phyloP scores from a whole-genome alignment of 495 filamentous ascomycete genomes.

The Tuber melanosporum region DNA sequence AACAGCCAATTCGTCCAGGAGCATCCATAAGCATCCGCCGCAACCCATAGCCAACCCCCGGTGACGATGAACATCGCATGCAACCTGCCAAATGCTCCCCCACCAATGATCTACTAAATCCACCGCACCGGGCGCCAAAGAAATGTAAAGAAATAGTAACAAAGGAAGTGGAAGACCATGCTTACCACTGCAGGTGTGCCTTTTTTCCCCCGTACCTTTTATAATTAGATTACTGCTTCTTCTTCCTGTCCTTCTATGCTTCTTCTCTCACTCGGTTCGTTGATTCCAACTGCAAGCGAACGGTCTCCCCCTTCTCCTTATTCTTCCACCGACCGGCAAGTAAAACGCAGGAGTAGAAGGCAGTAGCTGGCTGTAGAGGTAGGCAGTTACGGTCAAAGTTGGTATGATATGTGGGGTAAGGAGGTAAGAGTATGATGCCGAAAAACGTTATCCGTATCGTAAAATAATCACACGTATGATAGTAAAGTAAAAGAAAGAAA shows the following conservation, averaged over 20 bases:
- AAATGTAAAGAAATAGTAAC: slow-evolving; percentile 15
- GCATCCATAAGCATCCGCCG: background rate
- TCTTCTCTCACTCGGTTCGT: slow-evolving; percentile 16
- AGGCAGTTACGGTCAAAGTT: background rate
- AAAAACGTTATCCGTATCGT: background rate
- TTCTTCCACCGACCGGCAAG: slow-evolving; percentile 17
- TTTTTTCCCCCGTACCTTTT: slow-evolving; percentile 15
- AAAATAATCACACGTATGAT: background rate
- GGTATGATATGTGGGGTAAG: background rate
- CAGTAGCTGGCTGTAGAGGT: background rate
- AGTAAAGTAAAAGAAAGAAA: background rate
- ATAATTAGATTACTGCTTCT: slow-evolving; percentile 18
- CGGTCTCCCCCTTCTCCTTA: background rate
- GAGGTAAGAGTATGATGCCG: background rate
- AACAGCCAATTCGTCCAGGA: slow-evolving; percentile 1
- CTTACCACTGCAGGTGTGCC: slow-evolving; percentile 9
- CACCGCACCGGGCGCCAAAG: slow-evolving; percentile 26
- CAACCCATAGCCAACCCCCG: slow-evolving; percentile 1
- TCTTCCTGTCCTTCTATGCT: slow-evolving; percentile 4
- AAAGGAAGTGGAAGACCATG: slow-evolving; percentile 7
- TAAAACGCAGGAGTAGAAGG: background rate
- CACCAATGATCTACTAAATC: slow-evolving; percentile 18
- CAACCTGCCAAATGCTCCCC: slow-evolving; percentile 13
- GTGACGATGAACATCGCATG: slow-evolving; percentile 28
- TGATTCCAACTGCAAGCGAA: background rate